Evolutionary conservation across 106 monocot genomes (phyloP).

Genomic region (Allium cepa): DNA sequence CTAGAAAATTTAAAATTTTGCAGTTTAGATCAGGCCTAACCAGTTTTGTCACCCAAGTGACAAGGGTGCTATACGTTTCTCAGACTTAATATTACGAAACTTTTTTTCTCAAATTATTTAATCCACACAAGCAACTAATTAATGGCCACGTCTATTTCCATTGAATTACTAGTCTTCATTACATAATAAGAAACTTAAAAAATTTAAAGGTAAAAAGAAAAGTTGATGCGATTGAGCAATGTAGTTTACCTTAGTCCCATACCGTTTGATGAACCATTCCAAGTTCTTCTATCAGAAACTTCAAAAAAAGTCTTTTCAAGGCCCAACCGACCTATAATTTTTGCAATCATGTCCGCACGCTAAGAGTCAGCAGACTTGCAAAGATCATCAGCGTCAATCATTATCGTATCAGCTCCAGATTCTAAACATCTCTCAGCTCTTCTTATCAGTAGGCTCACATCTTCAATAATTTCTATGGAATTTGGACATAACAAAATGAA

Average conservation of each 20-base stretch:
- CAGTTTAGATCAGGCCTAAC: too few relatives aligned
- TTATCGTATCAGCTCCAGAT: slow-evolving; percentile 84
- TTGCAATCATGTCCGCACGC: slow-evolving; percentile 71
- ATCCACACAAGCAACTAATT: too few relatives aligned
- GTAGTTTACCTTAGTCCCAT: slow-evolving; percentile 57
- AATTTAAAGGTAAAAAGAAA: too few relatives aligned
- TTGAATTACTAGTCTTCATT: too few relatives aligned
- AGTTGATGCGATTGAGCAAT: not conserved
- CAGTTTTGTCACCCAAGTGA: too few relatives aligned
- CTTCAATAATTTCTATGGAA: slow-evolving; percentile 63
- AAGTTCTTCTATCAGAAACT: slow-evolving; percentile 35
- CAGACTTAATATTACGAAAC: too few relatives aligned
- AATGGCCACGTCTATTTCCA: too few relatives aligned
- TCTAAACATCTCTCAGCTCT: slow-evolving; percentile 88
- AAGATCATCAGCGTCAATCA: slow-evolving; percentile 75
- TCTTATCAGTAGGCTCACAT: slow-evolving; percentile 69
- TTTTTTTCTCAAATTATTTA: too few relatives aligned
- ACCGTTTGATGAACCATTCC: slow-evolving; percentile 74
- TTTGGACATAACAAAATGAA: too few relatives aligned
- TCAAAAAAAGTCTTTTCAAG: slow-evolving; percentile 88
- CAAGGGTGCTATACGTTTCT: too few relatives aligned
- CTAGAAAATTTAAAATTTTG: too few relatives aligned
- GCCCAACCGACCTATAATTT: slow-evolving; percentile 64
- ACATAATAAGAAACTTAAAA: too few relatives aligned
- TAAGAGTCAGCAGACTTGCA: slow-evolving; percentile 51